phyloP scores from a whole-genome alignment of 2,329 filamentous ascomycete genomes.

The Ophiosphaerella korrae region DNA sequence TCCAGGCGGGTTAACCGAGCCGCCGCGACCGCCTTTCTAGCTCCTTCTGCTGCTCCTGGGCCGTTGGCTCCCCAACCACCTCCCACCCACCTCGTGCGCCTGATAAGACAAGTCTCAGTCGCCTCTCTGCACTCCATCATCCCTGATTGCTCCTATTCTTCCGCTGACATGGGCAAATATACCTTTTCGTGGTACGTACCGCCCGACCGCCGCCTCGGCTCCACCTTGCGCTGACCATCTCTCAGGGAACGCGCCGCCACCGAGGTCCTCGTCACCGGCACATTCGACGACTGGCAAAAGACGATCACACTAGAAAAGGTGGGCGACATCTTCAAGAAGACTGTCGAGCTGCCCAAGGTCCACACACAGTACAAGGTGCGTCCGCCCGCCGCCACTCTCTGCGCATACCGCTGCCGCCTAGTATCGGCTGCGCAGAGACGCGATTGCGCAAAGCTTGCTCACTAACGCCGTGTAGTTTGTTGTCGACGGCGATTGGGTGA shows the following conservation, averaged over 20 bases:
- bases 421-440: background rate
- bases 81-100: conserved; percentile 21
- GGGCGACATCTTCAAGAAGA: conserved; percentile 75
- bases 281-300: conserved; percentile 93
- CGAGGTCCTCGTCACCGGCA: conserved; percentile 93
- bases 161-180: conserved; percentile 65
- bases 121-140: conserved; percentile 14
- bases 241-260: conserved; percentile 79
- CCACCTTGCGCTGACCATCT: conserved; percentile 21
- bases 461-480: conserved; percentile 71
- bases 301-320: conserved; percentile 80
- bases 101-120: conserved; percentile 36
- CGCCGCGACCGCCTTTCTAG: conserved; percentile 30
- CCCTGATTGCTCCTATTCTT: conserved; percentile 21
- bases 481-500: conserved; percentile 88
- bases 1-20: conserved; percentile 24
- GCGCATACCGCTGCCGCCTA: conserved; percentile 4
- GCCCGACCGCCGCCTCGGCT: conserved; percentile 7
- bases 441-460: conserved; percentile 20
- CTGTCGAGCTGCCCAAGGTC: conserved; percentile 70
- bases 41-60: conserved; percentile 33
- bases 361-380: conserved; percentile 96
- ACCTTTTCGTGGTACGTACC: conserved; percentile 71
- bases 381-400: conserved; percentile 3
- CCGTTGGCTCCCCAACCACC: conserved; percentile 31